These are phyloP conservation scores for Calonectria pseudoturangicola DNA, from an alignment of 2,329 filamentous ascomycete genomes.

Conservation along the genomic window DNA sequence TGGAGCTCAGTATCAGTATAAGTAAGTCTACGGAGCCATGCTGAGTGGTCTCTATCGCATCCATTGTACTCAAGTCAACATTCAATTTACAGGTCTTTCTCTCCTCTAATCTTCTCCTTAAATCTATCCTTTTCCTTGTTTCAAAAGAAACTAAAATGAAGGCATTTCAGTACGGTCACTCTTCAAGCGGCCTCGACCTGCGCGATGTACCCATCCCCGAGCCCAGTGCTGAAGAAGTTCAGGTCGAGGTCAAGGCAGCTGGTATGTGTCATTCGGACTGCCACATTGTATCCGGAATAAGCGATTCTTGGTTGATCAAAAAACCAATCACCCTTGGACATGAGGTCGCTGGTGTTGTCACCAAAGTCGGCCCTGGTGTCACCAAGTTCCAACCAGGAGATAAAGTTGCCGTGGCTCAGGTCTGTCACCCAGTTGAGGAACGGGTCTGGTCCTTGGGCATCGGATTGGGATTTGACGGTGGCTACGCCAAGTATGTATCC, in stretches of 20 bases:
- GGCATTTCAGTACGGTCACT: constrained; percentile 1
- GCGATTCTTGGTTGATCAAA: background rate
- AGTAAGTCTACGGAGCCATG: background rate
- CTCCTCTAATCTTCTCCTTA: background rate
- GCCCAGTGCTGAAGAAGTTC: background rate
- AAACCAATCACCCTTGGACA: constrained; percentile 36
- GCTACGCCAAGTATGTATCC: constrained; percentile 30
- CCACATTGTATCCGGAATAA: constrained; percentile 26
- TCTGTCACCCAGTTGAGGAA: constrained; percentile 22
- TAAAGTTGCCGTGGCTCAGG: constrained; percentile 23
- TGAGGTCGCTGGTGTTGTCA: constrained; percentile 34
- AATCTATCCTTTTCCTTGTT: background rate
- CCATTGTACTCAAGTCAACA: no score
- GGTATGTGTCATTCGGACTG: constrained; percentile 37
- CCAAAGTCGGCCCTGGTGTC: constrained; percentile 12
- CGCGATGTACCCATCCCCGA: background rate
- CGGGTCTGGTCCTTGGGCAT: constrained; percentile 3
- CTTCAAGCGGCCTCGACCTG: background rate
- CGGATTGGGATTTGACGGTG: constrained; percentile 34
- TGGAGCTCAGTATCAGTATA: background rate
- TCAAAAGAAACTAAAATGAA: background rate
- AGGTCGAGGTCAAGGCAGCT: constrained; percentile 31
- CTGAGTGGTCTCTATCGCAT: background rate
- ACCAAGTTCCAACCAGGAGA: constrained; percentile 8
- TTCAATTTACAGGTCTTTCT: no score